phyloP scores from a whole-genome alignment of 179 eudicot genomes.

The Beta lomatogona region DNA sequence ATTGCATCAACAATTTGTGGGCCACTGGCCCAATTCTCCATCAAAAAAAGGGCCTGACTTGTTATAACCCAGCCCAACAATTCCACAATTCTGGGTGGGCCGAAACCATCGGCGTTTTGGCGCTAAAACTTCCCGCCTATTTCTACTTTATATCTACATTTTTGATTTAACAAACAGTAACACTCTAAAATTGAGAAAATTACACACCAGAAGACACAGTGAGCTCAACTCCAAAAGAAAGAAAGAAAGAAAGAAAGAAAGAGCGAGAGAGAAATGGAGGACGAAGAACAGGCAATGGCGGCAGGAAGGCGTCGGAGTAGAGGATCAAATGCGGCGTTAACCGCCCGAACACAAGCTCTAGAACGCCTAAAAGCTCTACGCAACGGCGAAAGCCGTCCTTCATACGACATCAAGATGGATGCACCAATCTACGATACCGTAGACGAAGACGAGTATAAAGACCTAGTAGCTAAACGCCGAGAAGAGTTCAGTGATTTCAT shows the following conservation, averaged over 20 bases:
- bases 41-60: too few species aligned
- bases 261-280: conserved; percentile 38
- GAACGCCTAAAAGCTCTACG: conserved; percentile 65
- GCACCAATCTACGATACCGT: conserved; percentile 85
- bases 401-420: conserved; percentile 62
- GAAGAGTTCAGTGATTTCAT: conserved; percentile 65
- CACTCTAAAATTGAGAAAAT: too few species aligned
- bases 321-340: conserved; percentile 33
- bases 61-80: too few species aligned
- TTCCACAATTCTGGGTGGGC: too few species aligned
- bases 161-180: too few species aligned
- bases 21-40: too few species aligned
- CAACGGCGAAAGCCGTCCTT: conserved; percentile 48
- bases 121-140: background rate
- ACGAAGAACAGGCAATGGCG: conserved; percentile 43
- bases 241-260: too few species aligned
- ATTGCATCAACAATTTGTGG: too few species aligned
- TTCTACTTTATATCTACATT: background rate
- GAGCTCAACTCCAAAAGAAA: background rate
- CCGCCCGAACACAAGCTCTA: conserved; percentile 62
- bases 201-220: too few species aligned
- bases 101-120: background rate
- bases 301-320: conserved; percentile 57
- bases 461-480: conserved; percentile 73
- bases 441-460: conserved; percentile 82